Evolutionary conservation across 805 yeast species (phyloP), one percentile per base, ranked within the genome.

Genomic region (Hanseniaspora osmophila): DNA sequence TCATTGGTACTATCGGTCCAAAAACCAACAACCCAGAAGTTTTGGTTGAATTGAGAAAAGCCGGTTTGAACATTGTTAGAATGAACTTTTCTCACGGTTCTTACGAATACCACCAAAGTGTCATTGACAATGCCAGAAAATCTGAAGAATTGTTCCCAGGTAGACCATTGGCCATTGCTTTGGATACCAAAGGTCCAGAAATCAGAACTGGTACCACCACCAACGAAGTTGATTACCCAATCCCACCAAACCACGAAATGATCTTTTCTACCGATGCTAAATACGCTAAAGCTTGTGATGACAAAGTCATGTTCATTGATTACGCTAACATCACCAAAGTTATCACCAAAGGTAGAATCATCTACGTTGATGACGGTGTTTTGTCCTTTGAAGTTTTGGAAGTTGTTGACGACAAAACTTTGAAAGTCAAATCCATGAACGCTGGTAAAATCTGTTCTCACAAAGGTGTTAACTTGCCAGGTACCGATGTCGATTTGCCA

Each of bases 11-110:
- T 57, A 92, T 92, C 68, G 98, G 98, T 60, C 98, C 98, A 62
- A 87, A 86, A 74, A 85, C 97, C 69, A 92, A 92, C 78, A 67
- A 72, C 58, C 88, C 81, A 54, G 96, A 88, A 63, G 74, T 75
- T 55, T 70, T 92, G 62, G 85, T 80, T 59, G 75, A 78, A 65
- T 77, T 92, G 63, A 83, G 98, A 75, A 84, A 86, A 70, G 96
- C 96, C 51, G 98, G 98, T 64, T 76, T 92, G 58, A 92, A 90
- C 78, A 85, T 92, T 64, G 97, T 86, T 46, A 84, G 98, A 67
- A 87, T 92, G 96, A 92, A 92, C 81, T 92, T 92, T 74, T 85
- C 96, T 55, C 98, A 92, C 74, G 98, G 98, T 60, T 77, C 95
- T 44, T 80, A 92, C 72, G 96, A 88, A 61, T 92, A 92, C 79